Evolutionary conservation across 2,329 filamentous ascomycete species (phyloP).

Genomic region (Hymenoscyphus fructigenus): DNA sequence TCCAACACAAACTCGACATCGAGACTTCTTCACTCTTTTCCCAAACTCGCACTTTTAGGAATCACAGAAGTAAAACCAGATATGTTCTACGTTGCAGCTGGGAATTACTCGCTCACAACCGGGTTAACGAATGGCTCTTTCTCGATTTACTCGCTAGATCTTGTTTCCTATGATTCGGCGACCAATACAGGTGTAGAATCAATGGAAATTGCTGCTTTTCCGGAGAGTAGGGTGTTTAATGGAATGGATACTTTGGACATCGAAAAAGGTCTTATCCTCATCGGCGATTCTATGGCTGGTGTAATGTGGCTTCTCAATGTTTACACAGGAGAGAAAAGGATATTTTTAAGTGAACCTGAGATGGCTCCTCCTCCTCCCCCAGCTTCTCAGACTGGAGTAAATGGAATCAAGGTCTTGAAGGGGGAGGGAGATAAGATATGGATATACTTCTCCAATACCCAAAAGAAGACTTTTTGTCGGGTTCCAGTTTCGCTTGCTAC

Average conservation of each 20-base stretch:
- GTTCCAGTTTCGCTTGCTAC: slow-evolving; percentile 17
- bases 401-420: slow-evolving; percentile 18
- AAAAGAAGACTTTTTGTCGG: slow-evolving; percentile 18
- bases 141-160: slow-evolving; percentile 26
- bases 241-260: slow-evolving; percentile 27
- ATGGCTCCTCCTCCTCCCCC: slow-evolving; percentile 17
- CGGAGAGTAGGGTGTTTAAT: slow-evolving; percentile 28
- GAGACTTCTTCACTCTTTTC: slow-evolving; percentile 21
- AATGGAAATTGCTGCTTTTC: slow-evolving; percentile 22
- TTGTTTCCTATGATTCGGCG: slow-evolving; percentile 5
- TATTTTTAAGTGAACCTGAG: slow-evolving; percentile 27
- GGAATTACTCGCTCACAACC: slow-evolving; percentile 20
- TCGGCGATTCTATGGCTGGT: slow-evolving; percentile 32
- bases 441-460: slow-evolving; percentile 22
- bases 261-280: slow-evolving; percentile 22
- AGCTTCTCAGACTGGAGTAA: slow-evolving; percentile 13
- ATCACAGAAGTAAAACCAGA: slow-evolving; percentile 40
- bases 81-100: slow-evolving; percentile 31
- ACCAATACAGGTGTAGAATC: slow-evolving; percentile 10
- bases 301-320: slow-evolving; percentile 32
- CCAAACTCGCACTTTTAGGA: slow-evolving; percentile 33
- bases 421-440: slow-evolving; percentile 8
- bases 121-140: slow-evolving; percentile 7
- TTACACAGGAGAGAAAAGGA: slow-evolving; percentile 18
- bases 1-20: slow-evolving; percentile 7